Percentiles rank a stretch among this genome's conserved stretches.
phyloP scores from a whole-genome alignment of 2,329 filamentous ascomycete species.

The Zopfia rhizophila region DNA sequence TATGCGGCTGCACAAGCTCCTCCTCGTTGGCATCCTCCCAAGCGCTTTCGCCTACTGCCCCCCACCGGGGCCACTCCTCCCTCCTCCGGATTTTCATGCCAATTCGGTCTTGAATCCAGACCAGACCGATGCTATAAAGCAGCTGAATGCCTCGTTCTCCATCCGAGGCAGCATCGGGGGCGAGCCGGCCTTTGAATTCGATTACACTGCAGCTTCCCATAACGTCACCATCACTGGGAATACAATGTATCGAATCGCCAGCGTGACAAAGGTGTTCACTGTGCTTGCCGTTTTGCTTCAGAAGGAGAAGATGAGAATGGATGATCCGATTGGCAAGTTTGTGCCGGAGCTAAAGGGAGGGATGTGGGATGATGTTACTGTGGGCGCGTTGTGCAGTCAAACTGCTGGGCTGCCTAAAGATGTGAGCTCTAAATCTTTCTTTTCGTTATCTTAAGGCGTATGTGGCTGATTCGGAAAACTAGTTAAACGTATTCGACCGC shows the following conservation, averaged over 20 bases:
- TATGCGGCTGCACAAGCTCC: too few relatives aligned
- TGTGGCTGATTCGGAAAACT: too few relatives aligned
- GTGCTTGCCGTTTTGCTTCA: slow-evolving; percentile 35
- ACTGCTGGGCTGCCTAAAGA: slow-evolving; percentile 36
- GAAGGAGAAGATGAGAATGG: slow-evolving; percentile 29
- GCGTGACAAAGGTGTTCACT: slow-evolving; percentile 39
- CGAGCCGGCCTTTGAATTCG: slow-evolving; percentile 27
- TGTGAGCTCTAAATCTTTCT: too few relatives aligned
- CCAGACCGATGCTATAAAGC: too few relatives aligned
- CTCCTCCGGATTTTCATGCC: slow-evolving; percentile 26
- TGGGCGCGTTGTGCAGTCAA: slow-evolving; percentile 31
- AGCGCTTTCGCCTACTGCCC: slow-evolving; percentile 27
- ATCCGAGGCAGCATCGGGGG: slow-evolving; percentile 35
- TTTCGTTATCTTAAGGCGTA: too few relatives aligned
- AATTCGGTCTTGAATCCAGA: slow-evolving; percentile 12
- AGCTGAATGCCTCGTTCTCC: slow-evolving; percentile 35
- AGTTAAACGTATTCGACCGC: too few relatives aligned
- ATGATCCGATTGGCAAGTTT: slow-evolving; percentile 36
- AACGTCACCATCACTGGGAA: slow-evolving; percentile 25
- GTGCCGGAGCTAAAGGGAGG: slow-evolving; percentile 30
- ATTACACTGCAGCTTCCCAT: slow-evolving; percentile 18
- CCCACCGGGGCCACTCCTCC: slow-evolving; percentile 34
- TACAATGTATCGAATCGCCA: slow-evolving; percentile 34
- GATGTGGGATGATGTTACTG: slow-evolving; percentile 32
- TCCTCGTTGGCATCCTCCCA: too few relatives aligned